Percentiles rank a stretch among this genome's conserved stretches.
These are phyloP conservation scores for Candida lessepsii DNA, from an alignment of 805 yeast species.

Conservation along the genomic window DNA sequence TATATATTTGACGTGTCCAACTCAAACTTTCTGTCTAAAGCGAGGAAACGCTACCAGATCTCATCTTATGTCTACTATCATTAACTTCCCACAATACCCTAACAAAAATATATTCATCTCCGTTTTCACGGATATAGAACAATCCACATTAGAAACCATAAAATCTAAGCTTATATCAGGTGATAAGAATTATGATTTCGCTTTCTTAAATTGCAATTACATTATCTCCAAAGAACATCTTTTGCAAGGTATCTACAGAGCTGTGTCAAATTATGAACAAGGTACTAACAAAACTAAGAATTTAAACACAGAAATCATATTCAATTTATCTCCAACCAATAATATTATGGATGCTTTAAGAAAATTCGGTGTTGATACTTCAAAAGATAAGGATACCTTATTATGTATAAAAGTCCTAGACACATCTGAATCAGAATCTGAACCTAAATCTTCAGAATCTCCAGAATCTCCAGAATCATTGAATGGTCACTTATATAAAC, in stretches of 20 bases:
- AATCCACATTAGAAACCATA: constrained; percentile 37
- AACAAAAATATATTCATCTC: constrained; percentile 32
- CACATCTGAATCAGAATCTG: no score
- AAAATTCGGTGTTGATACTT: constrained; percentile 64
- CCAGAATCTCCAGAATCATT: constrained; percentile 19
- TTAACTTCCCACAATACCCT: constrained; percentile 47
- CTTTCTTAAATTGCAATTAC: constrained; percentile 61
- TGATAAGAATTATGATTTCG: constrained; percentile 52
- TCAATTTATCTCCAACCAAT: constrained; percentile 66
- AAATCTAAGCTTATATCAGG: constrained; percentile 45
- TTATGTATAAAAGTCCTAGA: constrained; percentile 51
- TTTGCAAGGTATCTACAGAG: constrained; percentile 56
- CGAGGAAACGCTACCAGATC: no score
- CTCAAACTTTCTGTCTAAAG: no score
- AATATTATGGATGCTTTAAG: constrained; percentile 71
- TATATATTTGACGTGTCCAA: no score
- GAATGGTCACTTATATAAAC: constrained; percentile 30
- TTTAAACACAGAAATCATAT: constrained; percentile 69
- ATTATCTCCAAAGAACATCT: constrained; percentile 64
- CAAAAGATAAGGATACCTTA: constrained; percentile 34
- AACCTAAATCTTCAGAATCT: no score
- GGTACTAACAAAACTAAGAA: constrained; percentile 59
- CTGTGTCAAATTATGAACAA: constrained; percentile 50
- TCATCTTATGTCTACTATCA: background rate
- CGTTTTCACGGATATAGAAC: constrained; percentile 47